Base-by-base conservation (phyloP, 108 stramenopile genomes). In the Nitzschia sp. region DNA sequence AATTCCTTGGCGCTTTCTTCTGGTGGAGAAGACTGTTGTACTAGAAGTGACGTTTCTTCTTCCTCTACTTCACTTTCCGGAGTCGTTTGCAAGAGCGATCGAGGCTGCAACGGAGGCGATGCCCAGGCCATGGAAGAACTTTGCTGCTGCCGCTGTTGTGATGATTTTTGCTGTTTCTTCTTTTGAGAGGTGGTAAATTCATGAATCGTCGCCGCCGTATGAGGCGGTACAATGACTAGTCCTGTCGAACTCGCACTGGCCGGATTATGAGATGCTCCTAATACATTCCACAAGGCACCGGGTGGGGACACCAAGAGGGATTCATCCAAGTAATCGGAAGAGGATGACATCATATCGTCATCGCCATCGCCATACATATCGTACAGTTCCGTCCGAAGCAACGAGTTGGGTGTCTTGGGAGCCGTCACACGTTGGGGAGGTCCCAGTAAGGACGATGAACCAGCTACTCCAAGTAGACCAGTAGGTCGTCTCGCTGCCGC, bases 351-450 rank as follows among this genome's bases (percentile, higher is more conserved):
- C 9, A 9, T 13, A 41, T 41, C 38, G 53, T 26, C 52, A 57
- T 44, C 53, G 44, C 30, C 44, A 25, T 60, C 47, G 0, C 25
- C 27, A 17, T 34, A 52, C 34, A 53, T 36, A 15, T 44, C 48
- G 13, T 63, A 55, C 55, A 79, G 27, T 60, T 79, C 78, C 11
- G 58, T 79, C n/a, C 63, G 70, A 9, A 79, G 53, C 30, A 79
- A 53, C 0, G 72, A 72, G 26, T 79, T 79, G 2, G 78, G 78
- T 45, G 76, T 77, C 48, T 60, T 77, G 2, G 75, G 75, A 23
- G 52, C 63, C n/a, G n/a, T n/a, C 15, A 73, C 72, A 22, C 72
- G 72, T 23, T 48, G 44, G 6, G 66, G 66, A 54, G 73, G 60
- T 19, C 73, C 73, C 2, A 75, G 23, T 53, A n/a, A n/a, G n/a